Evolutionary conservation across 148 eudicot species (phyloP), one percentile per base, ranked within the genome.

Genomic region (Cornus suecica): DNA sequence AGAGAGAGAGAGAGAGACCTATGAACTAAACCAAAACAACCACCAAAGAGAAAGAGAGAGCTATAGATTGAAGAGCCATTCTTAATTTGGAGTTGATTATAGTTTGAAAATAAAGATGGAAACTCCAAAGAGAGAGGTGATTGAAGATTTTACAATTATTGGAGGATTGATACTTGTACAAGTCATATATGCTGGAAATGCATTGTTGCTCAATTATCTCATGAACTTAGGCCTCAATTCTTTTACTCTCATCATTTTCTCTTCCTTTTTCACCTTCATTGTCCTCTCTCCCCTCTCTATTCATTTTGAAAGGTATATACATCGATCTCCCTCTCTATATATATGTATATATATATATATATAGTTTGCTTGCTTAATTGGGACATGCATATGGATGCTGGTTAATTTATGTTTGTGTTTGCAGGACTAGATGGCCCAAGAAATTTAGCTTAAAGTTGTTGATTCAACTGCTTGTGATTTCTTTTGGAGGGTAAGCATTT

Each of bases 371-470:
- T n/a, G n/a, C n/a, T n/a, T n/a, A n/a, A n/a, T n/a, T n/a, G n/a
- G n/a, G n/a, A n/a, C 5, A 32, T 32, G 5, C 5, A 32, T 32
- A 32, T 32, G 8, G 29, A 66, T 31, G 45, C 30, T 18, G 45
- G n/a, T 32, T 5, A 37, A n/a, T 26, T 6, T 58, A 32, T 58
- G 65, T 48, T 68, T 24, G 2, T 66, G 48, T 78, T 13, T 89
- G 87, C 87, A 91, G 96, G 89, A 83, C 71, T 20, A 80, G 77
- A 77, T 91, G 96, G 96, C 92, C 96, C 22, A 69, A 73, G 73
- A 80, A 79, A 74, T 45, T 87, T 41, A 80, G 72, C 54, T 45
- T 71, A 31, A 91, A 77, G 74, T 76, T 91, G 76, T 68, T 75
- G 71, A 67, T 89, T 77, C 89, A 91, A 67, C 77, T 91, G 69